These are phyloP conservation scores for Mycothermus thermophilus DNA, from an alignment of 495 filamentous ascomycete species.

Conservation along the genomic window DNA sequence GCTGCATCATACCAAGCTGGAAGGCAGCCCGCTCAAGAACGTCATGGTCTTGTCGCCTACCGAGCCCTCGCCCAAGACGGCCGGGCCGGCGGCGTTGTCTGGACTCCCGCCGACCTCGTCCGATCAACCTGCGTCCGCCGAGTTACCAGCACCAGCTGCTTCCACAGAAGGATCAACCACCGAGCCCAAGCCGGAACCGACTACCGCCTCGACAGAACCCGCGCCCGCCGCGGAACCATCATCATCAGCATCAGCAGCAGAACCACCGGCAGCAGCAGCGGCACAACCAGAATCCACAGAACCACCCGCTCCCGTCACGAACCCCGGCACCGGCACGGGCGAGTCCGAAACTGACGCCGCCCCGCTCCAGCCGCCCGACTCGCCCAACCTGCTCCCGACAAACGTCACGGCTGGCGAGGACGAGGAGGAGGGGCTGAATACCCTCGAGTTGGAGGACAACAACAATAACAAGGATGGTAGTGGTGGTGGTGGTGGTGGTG, in stretches of 20 bases:
- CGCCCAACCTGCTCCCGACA: conserved; percentile 11
- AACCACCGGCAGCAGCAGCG: neutral
- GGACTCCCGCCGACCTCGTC: neutral
- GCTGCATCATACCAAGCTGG: conserved; percentile 22
- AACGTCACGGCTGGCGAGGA: conserved; percentile 13
- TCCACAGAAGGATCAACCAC: neutral
- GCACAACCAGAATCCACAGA: neutral
- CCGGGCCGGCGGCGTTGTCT: conserved; percentile 1
- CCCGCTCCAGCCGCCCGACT: conserved; percentile 8
- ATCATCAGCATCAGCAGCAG: neutral
- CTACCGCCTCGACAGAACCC: too few species aligned
- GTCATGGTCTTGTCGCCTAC: conserved; percentile 26
- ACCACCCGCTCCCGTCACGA: neutral
- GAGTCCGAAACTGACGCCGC: neutral
- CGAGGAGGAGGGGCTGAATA: conserved; percentile 18
- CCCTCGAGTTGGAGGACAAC: conserved; percentile 20
- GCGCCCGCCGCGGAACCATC: neutral
- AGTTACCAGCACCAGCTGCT: neutral
- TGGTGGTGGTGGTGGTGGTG: neutral
- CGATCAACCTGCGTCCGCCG: neutral
- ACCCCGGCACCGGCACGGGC: too few species aligned
- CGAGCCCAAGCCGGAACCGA: neutral
- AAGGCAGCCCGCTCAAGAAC: conserved; percentile 36
- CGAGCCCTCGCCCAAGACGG: conserved; percentile 12
- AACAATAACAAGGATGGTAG: conserved; percentile 7